A percentile compares a stretch with the other conserved stretches of the same genome.
Conservation (phyloP, 257 asterid genomes). For the Nicotiana tabacum region DNA sequence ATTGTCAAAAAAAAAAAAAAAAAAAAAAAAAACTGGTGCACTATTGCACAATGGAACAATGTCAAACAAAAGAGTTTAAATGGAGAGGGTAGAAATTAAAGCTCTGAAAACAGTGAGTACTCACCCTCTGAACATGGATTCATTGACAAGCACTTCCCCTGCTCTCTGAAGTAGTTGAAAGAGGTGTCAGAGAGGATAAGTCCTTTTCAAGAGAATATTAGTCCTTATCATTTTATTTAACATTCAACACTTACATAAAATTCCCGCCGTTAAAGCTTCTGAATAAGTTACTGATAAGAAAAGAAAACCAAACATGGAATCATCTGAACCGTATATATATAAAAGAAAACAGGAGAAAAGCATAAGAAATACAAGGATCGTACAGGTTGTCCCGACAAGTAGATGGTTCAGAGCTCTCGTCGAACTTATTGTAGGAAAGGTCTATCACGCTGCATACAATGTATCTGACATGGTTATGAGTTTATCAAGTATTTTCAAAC, state of each 20-base stretch:
- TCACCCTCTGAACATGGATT: conserved; percentile 36
- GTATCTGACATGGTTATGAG: neutral
- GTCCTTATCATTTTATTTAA: neutral
- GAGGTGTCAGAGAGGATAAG: neutral
- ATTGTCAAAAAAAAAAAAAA: neutral
- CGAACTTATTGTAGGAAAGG: conserved; percentile 55
- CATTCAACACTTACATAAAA: conserved; percentile 26
- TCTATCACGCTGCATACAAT: conserved; percentile 37
- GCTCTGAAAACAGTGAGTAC: neutral
- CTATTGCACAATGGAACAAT: neutral
- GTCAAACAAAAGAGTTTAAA: neutral
- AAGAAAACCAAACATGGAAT: neutral
- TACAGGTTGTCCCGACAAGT: conserved; percentile 45
- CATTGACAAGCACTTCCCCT: conserved; percentile 25
- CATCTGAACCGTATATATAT: neutral
- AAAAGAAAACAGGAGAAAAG: neutral
- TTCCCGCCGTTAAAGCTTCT: conserved; percentile 36
- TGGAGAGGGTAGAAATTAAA: neutral
- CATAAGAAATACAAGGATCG: conserved; percentile 2
- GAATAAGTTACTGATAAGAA: conserved; percentile 49
- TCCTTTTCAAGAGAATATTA: neutral
- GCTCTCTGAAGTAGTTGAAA: conserved; percentile 20
- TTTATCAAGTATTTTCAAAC: neutral
- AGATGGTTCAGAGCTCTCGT: conserved; percentile 28
- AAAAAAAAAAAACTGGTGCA: neutral